These are phyloP conservation scores for Phytophthora hybrid DNA, from an alignment of 352 stramenopile species.

Conservation along the genomic window DNA sequence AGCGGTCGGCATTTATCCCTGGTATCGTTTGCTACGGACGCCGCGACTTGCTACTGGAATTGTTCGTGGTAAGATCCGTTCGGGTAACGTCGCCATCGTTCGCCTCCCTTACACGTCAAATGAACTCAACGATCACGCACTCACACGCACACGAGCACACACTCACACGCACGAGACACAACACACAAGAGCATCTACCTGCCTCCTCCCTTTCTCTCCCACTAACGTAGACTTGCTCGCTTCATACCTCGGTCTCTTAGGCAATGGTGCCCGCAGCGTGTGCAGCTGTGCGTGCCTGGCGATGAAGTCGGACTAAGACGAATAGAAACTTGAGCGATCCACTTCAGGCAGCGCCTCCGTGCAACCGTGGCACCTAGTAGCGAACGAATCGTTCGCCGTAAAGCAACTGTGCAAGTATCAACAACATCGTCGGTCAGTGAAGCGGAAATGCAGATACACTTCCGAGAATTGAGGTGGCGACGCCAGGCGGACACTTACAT, in stretches of 20 bases:
- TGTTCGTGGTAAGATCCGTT: background rate
- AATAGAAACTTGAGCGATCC: constrained; percentile 46
- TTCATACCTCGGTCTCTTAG: constrained; percentile 1
- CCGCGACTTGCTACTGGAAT: background rate
- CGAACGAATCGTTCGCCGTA: constrained; percentile 55
- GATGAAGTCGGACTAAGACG: constrained; percentile 16
- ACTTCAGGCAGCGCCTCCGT: constrained; percentile 47
- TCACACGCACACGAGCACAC: constrained; percentile 31
- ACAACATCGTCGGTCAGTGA: background rate
- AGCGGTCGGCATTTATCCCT: background rate
- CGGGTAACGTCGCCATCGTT: background rate
- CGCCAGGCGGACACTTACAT: constrained; percentile 47
- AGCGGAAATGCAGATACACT: too few species aligned
- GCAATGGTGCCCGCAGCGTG: too few species aligned
- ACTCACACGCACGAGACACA: constrained; percentile 31
- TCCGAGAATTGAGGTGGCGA: too few species aligned
- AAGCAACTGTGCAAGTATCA: constrained; percentile 49
- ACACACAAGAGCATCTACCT: constrained; percentile 35
- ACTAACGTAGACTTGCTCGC: background rate
- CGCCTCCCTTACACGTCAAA: constrained; percentile 20
- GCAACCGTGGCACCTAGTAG: constrained; percentile 51
- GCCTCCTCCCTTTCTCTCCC: background rate
- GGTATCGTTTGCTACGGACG: background rate
- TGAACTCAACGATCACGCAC: constrained; percentile 15
- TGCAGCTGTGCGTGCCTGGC: background rate